Base-by-base conservation (phyloP, 495 filamentous ascomycete genomes). In the Penicillium malachiteum region DNA sequence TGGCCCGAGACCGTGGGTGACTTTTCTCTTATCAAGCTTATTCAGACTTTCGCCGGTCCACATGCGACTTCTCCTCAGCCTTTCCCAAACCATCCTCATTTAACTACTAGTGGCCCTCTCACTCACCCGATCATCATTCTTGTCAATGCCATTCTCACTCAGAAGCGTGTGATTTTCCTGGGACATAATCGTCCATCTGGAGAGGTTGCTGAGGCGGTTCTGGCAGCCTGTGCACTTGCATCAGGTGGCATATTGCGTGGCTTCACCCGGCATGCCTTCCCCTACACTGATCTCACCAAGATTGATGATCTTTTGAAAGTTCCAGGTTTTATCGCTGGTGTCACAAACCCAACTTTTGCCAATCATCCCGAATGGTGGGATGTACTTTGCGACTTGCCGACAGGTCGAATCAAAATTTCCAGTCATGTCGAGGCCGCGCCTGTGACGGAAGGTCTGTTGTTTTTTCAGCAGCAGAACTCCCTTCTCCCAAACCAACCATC, bases 321-420 rank as follows among this genome's bases (percentile, higher is more conserved):
- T 1, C 92, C 95, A 16, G 94, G 94, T 7, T 99, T 99, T 68
- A 95, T 99, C 64, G 94, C 94, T 16, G 94, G 94, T 54, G 94
- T 99, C 14, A 99, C 94, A 3, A 99, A 99, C 71, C 94, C 92
- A 8, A 91, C 89, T 0, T 97, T 99, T 69, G 91, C 92, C 56
- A 84, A 92, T 61, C 93, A 97, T 62, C 88, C 88, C 0, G 92
- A 96, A 63, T 99, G 94, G 94, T 99, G 94, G 94, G 94, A 99
- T 71, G 70, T 99, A 7, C 80, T 99, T 13, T 99, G 94, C 68
- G 94, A 99, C 67, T 77, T 99, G 31, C 87, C 91, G 3, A 92
- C 86, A 2, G 94, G 94, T 31, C 84, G 91, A 13, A 95, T 99
- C 76, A 95, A 93, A 70, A 96, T 99, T 64, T 95, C 88, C 62